Evolutionary conservation across 805 yeast species (phyloP), one percentile per base, ranked within the genome.

Genomic region (Kodamaea jinghongensis): DNA sequence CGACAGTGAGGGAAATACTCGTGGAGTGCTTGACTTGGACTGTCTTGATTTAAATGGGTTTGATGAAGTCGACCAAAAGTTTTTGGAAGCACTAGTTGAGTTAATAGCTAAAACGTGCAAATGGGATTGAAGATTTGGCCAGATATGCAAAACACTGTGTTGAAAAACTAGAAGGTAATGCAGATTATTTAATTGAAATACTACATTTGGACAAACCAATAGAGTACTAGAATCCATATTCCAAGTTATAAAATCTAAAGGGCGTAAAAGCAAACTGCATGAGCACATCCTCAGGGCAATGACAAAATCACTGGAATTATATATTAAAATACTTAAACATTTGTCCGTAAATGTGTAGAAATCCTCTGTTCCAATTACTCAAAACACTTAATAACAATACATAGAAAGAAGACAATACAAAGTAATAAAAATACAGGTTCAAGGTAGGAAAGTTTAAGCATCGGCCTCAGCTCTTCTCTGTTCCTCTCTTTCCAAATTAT

Each of bases 21-120:
- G 76, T 13, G 98, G 93, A 4, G 97, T 91, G 4, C 69, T 91
- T 37, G 98, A 93, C 56, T 73, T 91, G 28, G 99, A 91, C 58
- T 86, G 95, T 57, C 59, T 79, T 39, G 76, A 65, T 8, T 57
- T 65, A 31, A 54, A 71, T 7, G 96, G 91, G 0, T 91, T 93
- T 55, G 81, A 76, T 49, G 77, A 74, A 23, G 52, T 56, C 1
- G 99, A 91, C 53, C 60, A 67, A 46, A 46, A 65, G 36, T 72
- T 65, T 42, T 67, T 91, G 46, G 93, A 86, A 55, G 47, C 61
- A 33, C 63, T 91, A 40, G 86, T 83, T 1, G 45, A 39, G 2
- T 40, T 66, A 28, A 73, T 90, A 25, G 73, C 74, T 1, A 28
- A 20, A 17, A 32, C 28, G 7, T 38, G 42, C 13, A 26, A 28